Percentiles rank a stretch among this genome's conserved stretches.
Evolutionary conservation across 2,329 filamentous ascomycete species (phyloP).

Genomic region (Aspergillus neotritici): DNA sequence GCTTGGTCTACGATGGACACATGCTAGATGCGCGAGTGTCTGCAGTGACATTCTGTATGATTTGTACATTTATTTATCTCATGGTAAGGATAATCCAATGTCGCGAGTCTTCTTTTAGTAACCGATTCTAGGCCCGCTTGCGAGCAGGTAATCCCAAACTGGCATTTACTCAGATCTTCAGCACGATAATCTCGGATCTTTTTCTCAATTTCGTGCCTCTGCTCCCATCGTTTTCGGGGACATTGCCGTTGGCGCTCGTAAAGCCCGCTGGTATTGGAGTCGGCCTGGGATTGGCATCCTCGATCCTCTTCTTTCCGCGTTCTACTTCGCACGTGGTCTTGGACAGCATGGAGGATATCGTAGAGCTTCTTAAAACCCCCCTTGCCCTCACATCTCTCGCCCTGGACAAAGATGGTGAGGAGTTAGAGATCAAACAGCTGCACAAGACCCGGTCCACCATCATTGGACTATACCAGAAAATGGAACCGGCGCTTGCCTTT

Average conservation of each 20-base stretch:
- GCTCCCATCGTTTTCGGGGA: constrained; percentile 39
- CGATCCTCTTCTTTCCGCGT: constrained; percentile 45
- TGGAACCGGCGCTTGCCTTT: constrained; percentile 40
- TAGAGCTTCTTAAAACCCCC: constrained; percentile 23
- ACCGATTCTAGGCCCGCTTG: constrained; percentile 33
- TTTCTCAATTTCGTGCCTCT: constrained; percentile 43
- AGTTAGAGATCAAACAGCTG: constrained; percentile 17
- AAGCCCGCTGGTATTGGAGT: constrained; percentile 45
- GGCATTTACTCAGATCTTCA: constrained; percentile 42
- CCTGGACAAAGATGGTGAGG: constrained; percentile 13
- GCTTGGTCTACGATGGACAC: constrained; percentile 41
- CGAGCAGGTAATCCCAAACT: constrained; percentile 45
- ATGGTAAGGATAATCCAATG: constrained; percentile 17
- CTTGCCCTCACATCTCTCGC: constrained; percentile 26
- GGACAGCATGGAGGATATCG: constrained; percentile 25
- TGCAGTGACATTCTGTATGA: constrained; percentile 31
- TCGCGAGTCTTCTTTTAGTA: not conserved
- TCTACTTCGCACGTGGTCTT: constrained; percentile 46
- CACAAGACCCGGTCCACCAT: constrained; percentile 28
- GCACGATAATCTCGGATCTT: constrained; percentile 44
- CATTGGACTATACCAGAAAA: constrained; percentile 34
- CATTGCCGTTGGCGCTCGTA: constrained; percentile 36
- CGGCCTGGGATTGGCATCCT: constrained; percentile 42
- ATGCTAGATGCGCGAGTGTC: constrained; percentile 47
- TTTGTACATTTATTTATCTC: constrained; percentile 43